Percentiles rank a stretch among this genome's conserved stretches.
Conservation (phyloP, 805 yeast genomes). For the Candida parachauliodes region DNA sequence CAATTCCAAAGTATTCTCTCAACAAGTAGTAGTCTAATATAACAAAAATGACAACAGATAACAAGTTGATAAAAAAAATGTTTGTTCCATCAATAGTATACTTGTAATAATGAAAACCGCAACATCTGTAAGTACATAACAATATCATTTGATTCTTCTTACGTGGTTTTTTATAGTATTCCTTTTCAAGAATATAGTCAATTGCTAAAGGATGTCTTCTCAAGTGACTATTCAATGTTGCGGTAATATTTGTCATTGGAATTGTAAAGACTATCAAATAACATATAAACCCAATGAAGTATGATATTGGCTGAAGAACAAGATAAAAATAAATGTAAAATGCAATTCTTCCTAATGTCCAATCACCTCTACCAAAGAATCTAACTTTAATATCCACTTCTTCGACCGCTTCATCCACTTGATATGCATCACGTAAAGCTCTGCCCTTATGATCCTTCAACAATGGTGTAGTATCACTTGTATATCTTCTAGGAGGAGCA, state of each 20-base stretch:
- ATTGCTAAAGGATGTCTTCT: slow-evolving; percentile 89
- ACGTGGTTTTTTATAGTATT: slow-evolving; percentile 36
- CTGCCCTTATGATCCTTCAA: slow-evolving; percentile 42
- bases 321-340: slow-evolving; percentile 71
- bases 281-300: slow-evolving; percentile 52
- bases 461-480: slow-evolving; percentile 30
- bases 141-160: slow-evolving; percentile 58
- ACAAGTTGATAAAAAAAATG: slow-evolving; percentile 82
- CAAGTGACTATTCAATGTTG: slow-evolving; percentile 67
- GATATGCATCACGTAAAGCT: slow-evolving; percentile 34
- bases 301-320: slow-evolving; percentile 64
- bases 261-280: slow-evolving; percentile 88
- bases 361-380: slow-evolving; percentile 85
- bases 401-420: slow-evolving; percentile 16
- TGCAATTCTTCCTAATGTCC: slow-evolving; percentile 79
- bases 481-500: slow-evolving; percentile 55
- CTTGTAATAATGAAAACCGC: slow-evolving; percentile 91
- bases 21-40: slow-evolving; percentile 72
- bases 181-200: slow-evolving; percentile 61
- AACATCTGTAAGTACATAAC: slow-evolving; percentile 86
- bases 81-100: slow-evolving; percentile 96
- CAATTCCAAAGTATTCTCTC: slow-evolving; percentile 39
- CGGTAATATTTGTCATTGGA: slow-evolving; percentile 84
- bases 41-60: slow-evolving; percentile 75
- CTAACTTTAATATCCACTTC: slow-evolving; percentile 45